These are phyloP conservation scores for Phytophthora meadii DNA, from an alignment of 352 stramenopile genomes.

Conservation along the genomic window DNA sequence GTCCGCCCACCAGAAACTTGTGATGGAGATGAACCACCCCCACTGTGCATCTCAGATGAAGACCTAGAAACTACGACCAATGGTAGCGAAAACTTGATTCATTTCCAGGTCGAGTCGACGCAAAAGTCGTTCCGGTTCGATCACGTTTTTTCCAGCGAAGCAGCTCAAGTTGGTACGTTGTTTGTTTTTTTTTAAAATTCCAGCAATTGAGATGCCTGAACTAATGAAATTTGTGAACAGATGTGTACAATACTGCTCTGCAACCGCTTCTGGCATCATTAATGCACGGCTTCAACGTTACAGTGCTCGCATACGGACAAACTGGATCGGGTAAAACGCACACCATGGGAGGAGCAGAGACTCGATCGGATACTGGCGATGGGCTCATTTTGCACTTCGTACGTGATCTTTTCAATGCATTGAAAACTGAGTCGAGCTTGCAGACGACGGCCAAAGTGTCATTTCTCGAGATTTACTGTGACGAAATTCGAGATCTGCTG, in stretches of 20 bases:
- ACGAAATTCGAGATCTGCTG: slow-evolving; percentile 97
- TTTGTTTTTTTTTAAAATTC: neutral
- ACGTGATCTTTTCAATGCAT: slow-evolving; percentile 62
- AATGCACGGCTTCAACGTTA: slow-evolving; percentile 88
- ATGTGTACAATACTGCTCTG: slow-evolving; percentile 71
- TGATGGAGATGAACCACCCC: slow-evolving; percentile 4
- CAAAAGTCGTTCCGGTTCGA: slow-evolving; percentile 71
- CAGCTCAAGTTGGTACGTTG: slow-evolving; percentile 48
- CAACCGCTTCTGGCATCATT: slow-evolving; percentile 81
- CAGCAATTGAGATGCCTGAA: neutral
- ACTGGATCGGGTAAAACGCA: slow-evolving; percentile 85
- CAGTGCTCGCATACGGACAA: slow-evolving; percentile 84
- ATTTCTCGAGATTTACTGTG: slow-evolving; percentile 97
- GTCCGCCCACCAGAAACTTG: slow-evolving; percentile 42
- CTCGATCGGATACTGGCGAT: slow-evolving; percentile 42
- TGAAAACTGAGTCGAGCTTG: slow-evolving; percentile 34
- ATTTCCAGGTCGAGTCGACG: slow-evolving; percentile 48
- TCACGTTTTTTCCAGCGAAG: slow-evolving; percentile 54
- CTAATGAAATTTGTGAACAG: slow-evolving; percentile 28
- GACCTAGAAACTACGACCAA: slow-evolving; percentile 3
- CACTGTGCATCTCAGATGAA: slow-evolving; percentile 22
- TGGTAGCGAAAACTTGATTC: slow-evolving; percentile 22
- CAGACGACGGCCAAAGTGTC: slow-evolving; percentile 65
- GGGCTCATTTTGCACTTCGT: slow-evolving; percentile 84
- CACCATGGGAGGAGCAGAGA: slow-evolving; percentile 72